Evolutionary conservation across 192 early-diverging fungal genomes (phyloP), one percentile per base, ranked within the genome.

Genomic region (Coemansia erecta): DNA sequence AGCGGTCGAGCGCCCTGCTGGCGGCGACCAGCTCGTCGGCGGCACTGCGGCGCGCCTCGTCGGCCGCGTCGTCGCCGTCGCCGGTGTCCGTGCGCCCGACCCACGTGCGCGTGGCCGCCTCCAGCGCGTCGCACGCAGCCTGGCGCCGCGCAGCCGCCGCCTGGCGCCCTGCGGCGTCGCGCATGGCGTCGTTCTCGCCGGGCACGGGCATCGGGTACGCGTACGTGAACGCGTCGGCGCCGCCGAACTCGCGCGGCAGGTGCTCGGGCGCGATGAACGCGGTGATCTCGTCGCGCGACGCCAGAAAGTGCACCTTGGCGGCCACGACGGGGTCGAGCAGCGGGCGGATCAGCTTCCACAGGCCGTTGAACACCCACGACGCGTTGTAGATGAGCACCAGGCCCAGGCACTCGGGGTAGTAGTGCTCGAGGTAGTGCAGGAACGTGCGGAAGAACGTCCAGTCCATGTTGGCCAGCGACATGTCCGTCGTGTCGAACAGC

Each of bases 361-460:
- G 60, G 47, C 85, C 86, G 57, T 85, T 80, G 67, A 96, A 96
- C 35, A 96, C 81, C 88, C 92, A 95, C 23, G 93, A 92, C 1
- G 93, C 92, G 54, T 87, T 85, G 68, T 95, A 90, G 40, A 97
- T 86, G 8, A 94, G 80, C 39, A 86, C 85, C 8, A 83, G 68
- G 35, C 92, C 94, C 6, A 97, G 83, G 14, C 84, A 87, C 65
- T 97, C 94, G 2, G 94, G 94, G 66, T 95, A 97, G 73, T 93
- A 94, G 45, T 87, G 84, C 71, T 95, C 87, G 61, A 96, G 85
- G 72, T 86, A 89, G 50, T 80, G 77, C 35, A 93, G 63, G 21
- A 94, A 84, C 35, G 94, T 88, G 60, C 87, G 86, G 56, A 92
- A 83, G 50, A 87, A 86, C 8, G 81, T 77, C 61, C 84, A 87